phyloP scores from a whole-genome alignment of 768 basidiomycete genomes.

The Termitomyces sp. region DNA sequence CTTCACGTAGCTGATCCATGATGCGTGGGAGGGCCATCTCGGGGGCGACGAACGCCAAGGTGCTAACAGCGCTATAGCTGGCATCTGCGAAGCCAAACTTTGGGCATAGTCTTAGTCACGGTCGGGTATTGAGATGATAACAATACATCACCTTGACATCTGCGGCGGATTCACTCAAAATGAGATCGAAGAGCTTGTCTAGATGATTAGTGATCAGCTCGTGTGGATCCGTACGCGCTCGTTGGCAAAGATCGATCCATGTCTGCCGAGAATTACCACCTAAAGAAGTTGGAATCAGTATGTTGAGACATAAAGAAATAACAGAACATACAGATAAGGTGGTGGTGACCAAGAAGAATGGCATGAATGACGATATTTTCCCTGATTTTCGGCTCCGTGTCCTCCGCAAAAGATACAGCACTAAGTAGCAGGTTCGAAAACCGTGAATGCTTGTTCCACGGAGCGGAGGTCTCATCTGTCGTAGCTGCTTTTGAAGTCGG shows the following conservation, averaged over 20 bases:
- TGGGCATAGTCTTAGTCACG: slow-evolving; percentile 1
- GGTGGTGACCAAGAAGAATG: slow-evolving; percentile 75
- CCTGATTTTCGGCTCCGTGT: slow-evolving; percentile 35
- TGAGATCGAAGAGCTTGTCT: slow-evolving; percentile 45
- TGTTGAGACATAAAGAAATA: not conserved
- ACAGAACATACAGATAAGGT: slow-evolving; percentile 50
- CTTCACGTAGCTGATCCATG: slow-evolving; percentile 60
- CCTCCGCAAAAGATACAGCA: slow-evolving; percentile 45
- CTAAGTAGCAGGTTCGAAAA: slow-evolving; percentile 54
- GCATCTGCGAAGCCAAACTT: slow-evolving; percentile 61
- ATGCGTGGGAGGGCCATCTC: slow-evolving; percentile 62
- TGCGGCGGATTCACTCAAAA: slow-evolving; percentile 46
- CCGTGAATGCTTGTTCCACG: slow-evolving; percentile 49
- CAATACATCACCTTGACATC: slow-evolving; percentile 43
- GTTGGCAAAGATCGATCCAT: slow-evolving; percentile 85
- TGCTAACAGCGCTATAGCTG: slow-evolving; percentile 70
- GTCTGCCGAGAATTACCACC: slow-evolving; percentile 53
- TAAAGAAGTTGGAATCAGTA: slow-evolving; percentile 14
- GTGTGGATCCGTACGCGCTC: slow-evolving; percentile 63
- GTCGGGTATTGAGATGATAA: not conserved
- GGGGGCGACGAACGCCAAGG: slow-evolving; percentile 80
- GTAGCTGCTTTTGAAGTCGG: slow-evolving; percentile 24
- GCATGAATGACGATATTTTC: slow-evolving; percentile 52
- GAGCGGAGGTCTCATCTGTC: slow-evolving; percentile 30
- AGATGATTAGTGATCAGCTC: slow-evolving; percentile 52